Percentiles rank a stretch among this genome's conserved stretches.
Evolutionary conservation across 495 filamentous ascomycete species (phyloP).

Genomic region (Daldinia vernicosa): DNA sequence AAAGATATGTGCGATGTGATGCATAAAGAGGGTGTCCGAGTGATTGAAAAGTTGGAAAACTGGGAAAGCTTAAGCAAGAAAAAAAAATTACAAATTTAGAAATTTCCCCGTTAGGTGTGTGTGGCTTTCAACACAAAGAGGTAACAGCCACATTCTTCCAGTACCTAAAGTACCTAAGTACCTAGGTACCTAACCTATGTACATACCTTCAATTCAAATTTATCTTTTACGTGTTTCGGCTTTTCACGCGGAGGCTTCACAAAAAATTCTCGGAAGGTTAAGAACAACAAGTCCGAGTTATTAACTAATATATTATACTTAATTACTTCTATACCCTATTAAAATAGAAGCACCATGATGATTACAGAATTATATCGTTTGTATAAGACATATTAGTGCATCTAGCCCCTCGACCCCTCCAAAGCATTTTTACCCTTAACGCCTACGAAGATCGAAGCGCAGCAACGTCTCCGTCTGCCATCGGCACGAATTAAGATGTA

Average conservation of each 20-base stretch:
- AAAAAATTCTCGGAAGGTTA: too few relatives aligned
- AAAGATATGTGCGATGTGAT: not conserved
- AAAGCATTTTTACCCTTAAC: not conserved
- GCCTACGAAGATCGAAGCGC: not conserved
- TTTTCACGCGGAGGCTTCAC: too few relatives aligned
- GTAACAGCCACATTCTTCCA: not conserved
- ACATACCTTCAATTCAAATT: not conserved
- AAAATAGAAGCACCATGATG: too few relatives aligned
- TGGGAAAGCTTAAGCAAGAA: slow-evolving; percentile 6
- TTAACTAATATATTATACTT: not conserved
- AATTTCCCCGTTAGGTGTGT: not conserved
- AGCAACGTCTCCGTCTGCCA: not conserved
- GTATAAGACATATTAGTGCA: too few relatives aligned
- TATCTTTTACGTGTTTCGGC: too few relatives aligned
- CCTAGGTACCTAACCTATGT: not conserved
- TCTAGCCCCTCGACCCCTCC: too few relatives aligned
- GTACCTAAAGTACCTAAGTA: not conserved
- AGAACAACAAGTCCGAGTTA: not conserved
- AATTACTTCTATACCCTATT: too few relatives aligned
- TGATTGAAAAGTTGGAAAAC: slow-evolving; percentile 33
- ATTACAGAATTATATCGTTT: too few relatives aligned
- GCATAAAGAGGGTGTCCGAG: not conserved
- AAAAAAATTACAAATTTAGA: not conserved
- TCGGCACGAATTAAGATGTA: not conserved
- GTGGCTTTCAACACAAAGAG: not conserved